Conservation (phyloP, 2,329 filamentous ascomycete species). For the Stromatinia cepivora region DNA sequence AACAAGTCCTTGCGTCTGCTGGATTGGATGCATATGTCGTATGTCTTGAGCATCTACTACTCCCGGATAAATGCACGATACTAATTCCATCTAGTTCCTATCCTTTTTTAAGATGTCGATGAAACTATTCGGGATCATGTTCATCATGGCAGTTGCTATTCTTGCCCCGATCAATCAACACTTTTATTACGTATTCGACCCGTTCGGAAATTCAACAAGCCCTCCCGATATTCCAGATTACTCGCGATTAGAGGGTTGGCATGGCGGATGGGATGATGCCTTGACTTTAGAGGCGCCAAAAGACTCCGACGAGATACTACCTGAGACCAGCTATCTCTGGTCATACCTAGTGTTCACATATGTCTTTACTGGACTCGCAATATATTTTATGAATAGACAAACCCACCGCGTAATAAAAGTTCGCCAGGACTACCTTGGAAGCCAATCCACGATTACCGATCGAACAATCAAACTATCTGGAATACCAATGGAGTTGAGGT, state of each 20-base stretch:
- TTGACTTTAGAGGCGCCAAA: neutral
- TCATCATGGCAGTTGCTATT: constrained; percentile 77
- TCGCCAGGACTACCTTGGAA: constrained; percentile 87
- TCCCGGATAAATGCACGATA: neutral
- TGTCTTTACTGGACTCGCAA: constrained; percentile 77
- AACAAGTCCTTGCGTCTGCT: constrained; percentile 85
- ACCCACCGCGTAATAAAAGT: constrained; percentile 83
- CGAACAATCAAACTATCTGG: constrained; percentile 89
- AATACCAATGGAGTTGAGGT: constrained; percentile 75
- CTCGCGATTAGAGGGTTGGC: constrained; percentile 21
- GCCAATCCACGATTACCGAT: constrained; percentile 93
- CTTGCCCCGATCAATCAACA: constrained; percentile 83
- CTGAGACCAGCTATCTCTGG: constrained; percentile 66
- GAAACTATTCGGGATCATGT: constrained; percentile 74
- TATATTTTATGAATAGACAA: constrained; percentile 81
- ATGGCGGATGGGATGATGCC: constrained; percentile 7
- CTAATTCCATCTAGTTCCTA: constrained; percentile 61
- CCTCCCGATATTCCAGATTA: constrained; percentile 32
- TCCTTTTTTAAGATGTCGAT: constrained; percentile 95
- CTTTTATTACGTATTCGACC: constrained; percentile 48
- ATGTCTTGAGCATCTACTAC: constrained; percentile 37
- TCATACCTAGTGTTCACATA: constrained; percentile 95
- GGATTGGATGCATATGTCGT: constrained; percentile 94
- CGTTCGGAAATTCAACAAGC: constrained; percentile 35
- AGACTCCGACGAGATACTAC: constrained; percentile 24